phyloP scores from a whole-genome alignment of 768 basidiomycete genomes.

The Boletus rubroflammeus region DNA sequence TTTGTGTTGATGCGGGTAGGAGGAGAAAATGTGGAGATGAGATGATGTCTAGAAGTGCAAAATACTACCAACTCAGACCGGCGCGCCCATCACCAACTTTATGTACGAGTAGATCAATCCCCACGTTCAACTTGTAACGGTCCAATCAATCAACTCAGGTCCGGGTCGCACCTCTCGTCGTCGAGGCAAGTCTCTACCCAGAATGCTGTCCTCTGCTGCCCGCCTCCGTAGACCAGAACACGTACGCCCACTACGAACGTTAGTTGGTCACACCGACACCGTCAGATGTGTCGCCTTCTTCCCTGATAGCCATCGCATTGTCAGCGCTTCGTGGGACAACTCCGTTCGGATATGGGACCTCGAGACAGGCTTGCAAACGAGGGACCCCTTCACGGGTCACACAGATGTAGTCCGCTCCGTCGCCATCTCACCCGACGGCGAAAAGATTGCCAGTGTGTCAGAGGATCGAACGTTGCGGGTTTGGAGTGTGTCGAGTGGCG shows the following conservation, averaged over 20 bases:
- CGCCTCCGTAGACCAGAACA: slow-evolving; percentile 24
- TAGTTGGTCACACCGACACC: slow-evolving; percentile 32
- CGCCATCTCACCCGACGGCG: slow-evolving; percentile 29
- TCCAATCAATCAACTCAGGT: too few relatives aligned
- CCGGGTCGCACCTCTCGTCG: background rate
- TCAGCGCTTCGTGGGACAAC: slow-evolving; percentile 26
- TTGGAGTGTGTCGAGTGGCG: slow-evolving; percentile 23
- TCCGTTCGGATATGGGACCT: slow-evolving; percentile 29
- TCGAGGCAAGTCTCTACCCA: background rate
- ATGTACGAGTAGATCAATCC: background rate
- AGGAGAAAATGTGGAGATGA: background rate
- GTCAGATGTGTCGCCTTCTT: slow-evolving; percentile 30
- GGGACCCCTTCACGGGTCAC: slow-evolving; percentile 23
- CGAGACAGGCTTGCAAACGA: slow-evolving; percentile 12
- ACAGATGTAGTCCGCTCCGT: slow-evolving; percentile 29
- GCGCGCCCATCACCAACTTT: background rate
- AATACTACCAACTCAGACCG: background rate
- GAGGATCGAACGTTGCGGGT: slow-evolving; percentile 30
- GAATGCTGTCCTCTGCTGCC: slow-evolving; percentile 22
- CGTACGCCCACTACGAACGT: slow-evolving; percentile 22
- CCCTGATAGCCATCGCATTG: slow-evolving; percentile 24
- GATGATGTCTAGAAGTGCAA: background rate
- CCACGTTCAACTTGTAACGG: too few relatives aligned
- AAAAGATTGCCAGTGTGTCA: slow-evolving; percentile 25
- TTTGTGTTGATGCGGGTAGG: background rate